phyloP scores from a whole-genome alignment of 257 asterid genomes.

The Apocynum venetum region DNA sequence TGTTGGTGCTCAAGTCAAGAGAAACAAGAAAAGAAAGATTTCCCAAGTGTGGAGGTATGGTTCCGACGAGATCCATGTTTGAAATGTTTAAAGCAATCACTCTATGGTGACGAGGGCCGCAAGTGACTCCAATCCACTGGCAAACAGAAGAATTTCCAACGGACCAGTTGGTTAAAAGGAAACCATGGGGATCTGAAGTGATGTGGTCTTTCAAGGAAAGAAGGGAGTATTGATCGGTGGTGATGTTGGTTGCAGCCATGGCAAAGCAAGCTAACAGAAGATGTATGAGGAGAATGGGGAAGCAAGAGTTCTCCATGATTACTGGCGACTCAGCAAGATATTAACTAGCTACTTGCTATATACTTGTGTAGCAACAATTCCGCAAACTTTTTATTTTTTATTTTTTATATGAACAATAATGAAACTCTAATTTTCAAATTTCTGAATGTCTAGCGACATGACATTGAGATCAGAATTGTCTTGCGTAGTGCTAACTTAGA shows the following conservation, averaged over 20 bases:
- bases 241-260: neutral
- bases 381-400: no score
- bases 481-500: no score
- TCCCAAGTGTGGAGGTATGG: slow-evolving; percentile 26
- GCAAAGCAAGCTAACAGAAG: neutral
- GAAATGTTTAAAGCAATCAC: slow-evolving; percentile 13
- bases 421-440: no score
- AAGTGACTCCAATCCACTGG: slow-evolving; percentile 17
- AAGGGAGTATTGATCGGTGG: slow-evolving; percentile 15
- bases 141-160: neutral
- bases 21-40: slow-evolving; percentile 20
- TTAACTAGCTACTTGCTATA: no score
- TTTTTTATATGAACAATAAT: no score
- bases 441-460: no score
- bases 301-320: neutral
- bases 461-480: no score
- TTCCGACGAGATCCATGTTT: slow-evolving; percentile 20
- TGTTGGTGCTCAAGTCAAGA: slow-evolving; percentile 17
- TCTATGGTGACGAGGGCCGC: slow-evolving; percentile 4
- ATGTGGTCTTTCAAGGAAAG: slow-evolving; percentile 14
- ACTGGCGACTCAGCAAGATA: neutral
- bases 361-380: no score
- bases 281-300: neutral
- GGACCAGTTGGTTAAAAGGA: slow-evolving; percentile 13
- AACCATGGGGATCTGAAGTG: neutral